Evolutionary conservation across 306 rosid species (phyloP).

Genomic region (Citrullus colocynthis): DNA sequence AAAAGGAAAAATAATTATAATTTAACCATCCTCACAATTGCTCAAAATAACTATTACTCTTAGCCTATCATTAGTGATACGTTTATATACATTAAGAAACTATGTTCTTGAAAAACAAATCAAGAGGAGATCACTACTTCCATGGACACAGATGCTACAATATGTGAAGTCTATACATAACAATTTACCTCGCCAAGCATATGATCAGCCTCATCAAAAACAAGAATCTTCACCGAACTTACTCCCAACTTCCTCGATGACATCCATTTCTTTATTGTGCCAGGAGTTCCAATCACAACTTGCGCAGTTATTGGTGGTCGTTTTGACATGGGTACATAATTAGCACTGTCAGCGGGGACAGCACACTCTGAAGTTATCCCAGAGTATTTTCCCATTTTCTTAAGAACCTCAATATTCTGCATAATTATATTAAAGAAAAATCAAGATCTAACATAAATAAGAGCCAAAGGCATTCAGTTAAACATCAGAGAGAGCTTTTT

Average conservation of each 20-base stretch:
- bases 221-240: constrained; percentile 52
- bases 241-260: constrained; percentile 35
- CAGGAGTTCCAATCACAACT: constrained; percentile 84
- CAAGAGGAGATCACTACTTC: background rate
- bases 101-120: background rate
- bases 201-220: constrained; percentile 94
- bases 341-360: constrained; percentile 46
- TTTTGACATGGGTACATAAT: constrained; percentile 15
- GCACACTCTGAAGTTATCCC: constrained; percentile 70
- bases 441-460: background rate
- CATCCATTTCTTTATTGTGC: constrained; percentile 69
- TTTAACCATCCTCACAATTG: background rate
- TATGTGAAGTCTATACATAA: background rate
- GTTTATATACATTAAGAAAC: background rate
- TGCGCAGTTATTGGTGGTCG: constrained; percentile 55
- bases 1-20: too few relatives aligned
- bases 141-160: background rate
- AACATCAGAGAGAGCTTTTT: background rate
- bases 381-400: constrained; percentile 68
- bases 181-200: constrained; percentile 55
- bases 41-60: too few relatives aligned
- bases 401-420: constrained; percentile 75
- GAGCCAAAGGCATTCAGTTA: background rate
- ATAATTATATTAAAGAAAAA: background rate
- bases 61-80: too few relatives aligned